Evolutionary conservation across 768 basidiomycete genomes (phyloP).

Genomic region (Tylopilus sp.): DNA sequence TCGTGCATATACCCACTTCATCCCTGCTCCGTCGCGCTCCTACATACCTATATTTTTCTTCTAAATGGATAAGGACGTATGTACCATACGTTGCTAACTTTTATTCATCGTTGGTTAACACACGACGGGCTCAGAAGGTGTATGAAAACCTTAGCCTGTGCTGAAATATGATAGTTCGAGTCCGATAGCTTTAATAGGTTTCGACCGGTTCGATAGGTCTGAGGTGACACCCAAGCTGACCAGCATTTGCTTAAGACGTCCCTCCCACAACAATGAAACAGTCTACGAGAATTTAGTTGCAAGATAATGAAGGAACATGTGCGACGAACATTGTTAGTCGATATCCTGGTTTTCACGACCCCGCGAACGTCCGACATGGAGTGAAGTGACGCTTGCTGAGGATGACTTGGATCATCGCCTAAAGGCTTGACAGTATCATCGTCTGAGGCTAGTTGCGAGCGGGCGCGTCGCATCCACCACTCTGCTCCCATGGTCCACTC

Average conservation of each 20-base stretch:
- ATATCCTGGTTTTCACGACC: conserved; percentile 86
- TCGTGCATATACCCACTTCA: conserved; percentile 22
- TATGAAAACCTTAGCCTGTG: conserved; percentile 37
- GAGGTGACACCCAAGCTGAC: conserved; percentile 90
- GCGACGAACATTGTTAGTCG: conserved; percentile 77
- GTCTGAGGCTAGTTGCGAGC: conserved; percentile 25
- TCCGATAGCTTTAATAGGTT: conserved; percentile 86
- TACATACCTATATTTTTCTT: conserved; percentile 23
- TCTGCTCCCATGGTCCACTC: conserved; percentile 95
- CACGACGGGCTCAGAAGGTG: neutral
- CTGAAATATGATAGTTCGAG: conserved; percentile 94
- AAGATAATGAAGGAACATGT: neutral
- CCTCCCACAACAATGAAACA: conserved; percentile 91
- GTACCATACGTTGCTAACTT: conserved; percentile 20
- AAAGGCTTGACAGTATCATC: conserved; percentile 1
- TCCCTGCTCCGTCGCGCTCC: conserved; percentile 12
- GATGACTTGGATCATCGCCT: conserved; percentile 4
- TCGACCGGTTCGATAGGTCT: conserved; percentile 78
- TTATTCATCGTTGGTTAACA: conserved; percentile 11
- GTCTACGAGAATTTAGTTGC: conserved; percentile 47
- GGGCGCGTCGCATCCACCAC: conserved; percentile 83
- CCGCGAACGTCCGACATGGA: conserved; percentile 52
- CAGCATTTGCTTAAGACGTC: conserved; percentile 83
- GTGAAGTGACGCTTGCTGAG: conserved; percentile 5
- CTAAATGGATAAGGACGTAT: conserved; percentile 11